These are phyloP conservation scores for Halophytophthora batemanensis DNA, from an alignment of 352 stramenopile species.

Conservation along the genomic window DNA sequence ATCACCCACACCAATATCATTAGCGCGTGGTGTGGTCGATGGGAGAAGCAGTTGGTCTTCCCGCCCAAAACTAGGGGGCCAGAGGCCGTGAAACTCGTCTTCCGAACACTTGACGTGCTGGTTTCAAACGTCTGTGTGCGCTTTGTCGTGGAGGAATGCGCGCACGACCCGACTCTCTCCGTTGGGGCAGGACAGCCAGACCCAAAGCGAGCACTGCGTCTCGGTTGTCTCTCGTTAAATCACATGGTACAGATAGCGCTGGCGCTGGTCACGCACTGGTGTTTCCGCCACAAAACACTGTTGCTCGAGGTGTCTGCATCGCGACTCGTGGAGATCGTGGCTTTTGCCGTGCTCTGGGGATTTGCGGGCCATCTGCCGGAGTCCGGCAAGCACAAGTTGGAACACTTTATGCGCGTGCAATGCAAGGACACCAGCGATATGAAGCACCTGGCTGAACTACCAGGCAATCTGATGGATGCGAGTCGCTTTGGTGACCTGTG, in stretches of 20 bases:
- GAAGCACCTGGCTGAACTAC: constrained; percentile 29
- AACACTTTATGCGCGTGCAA: constrained; percentile 38
- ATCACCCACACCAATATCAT: constrained; percentile 24
- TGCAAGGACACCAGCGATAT: constrained; percentile 34
- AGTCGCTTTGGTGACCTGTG: constrained; percentile 39
- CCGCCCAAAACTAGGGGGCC: constrained; percentile 9
- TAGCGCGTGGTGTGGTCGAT: constrained; percentile 12
- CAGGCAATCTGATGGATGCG: constrained; percentile 31
- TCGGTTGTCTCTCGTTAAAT: constrained; percentile 44
- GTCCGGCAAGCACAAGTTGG: constrained; percentile 38
- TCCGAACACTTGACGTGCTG: constrained; percentile 24
- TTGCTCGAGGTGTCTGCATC: constrained; percentile 27
- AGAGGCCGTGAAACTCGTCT: constrained; percentile 23
- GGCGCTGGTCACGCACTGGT: constrained; percentile 28
- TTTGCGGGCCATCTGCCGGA: constrained; percentile 44
- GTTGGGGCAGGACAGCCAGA: neutral
- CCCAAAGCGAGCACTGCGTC: neutral
- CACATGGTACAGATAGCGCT: constrained; percentile 38
- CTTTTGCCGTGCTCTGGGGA: constrained; percentile 51
- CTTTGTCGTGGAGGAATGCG: constrained; percentile 26
- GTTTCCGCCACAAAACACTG: constrained; percentile 33
- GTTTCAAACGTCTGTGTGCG: constrained; percentile 25
- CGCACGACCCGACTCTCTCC: neutral
- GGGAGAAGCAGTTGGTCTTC: constrained; percentile 21
- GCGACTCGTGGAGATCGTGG: constrained; percentile 30